Base-by-base conservation (phyloP, 2,329 filamentous ascomycete genomes). In the Myriosclerotinia scirpicola region DNA sequence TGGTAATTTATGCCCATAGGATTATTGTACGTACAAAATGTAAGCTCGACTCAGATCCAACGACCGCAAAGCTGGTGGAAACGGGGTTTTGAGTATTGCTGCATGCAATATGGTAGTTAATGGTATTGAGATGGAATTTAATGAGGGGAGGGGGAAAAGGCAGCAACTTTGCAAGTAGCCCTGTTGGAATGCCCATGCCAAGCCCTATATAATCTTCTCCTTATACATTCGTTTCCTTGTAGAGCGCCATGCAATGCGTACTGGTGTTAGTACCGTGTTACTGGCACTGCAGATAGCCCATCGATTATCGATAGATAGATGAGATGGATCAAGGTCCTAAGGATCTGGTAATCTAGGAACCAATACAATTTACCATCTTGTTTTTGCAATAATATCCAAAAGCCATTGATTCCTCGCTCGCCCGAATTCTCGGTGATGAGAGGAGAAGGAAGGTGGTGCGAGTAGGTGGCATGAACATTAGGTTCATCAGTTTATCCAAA, bases 261-360 rank as follows among this genome's bases (percentile, higher is more conserved):
- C 30, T 38, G 46, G 30, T 50, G 20, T n/a, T n/a, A n/a, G n/a
- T n/a, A n/a, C n/a, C n/a, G n/a, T n/a, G n/a, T 14, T 50, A 38
- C 30, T 17, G 44, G 44, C 14, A 20, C 34, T 48, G 58, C 58
- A 50, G 44, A 38, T 50, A 26, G 30, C 34, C 30, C 44, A 22
- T 50, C 22, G 34, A 50, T 59, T 36, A 60, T 44, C 38, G 54
- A 44, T 38, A 60, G 44, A 38, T 36, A 15, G 12, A 50, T 38
- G 44, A 48, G 44, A 50, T 60, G 34, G 44, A 50, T 60, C 58
- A 26, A 38, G 44, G 58, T 60, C 14, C 44, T 36, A 60, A 60
- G 44, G 34, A 50, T 60, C 30, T 12, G 44, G 14, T 38, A 22
- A 50, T 60, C 58, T 60, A 50, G 58, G 20, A 60, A 38, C 44